These are phyloP conservation scores for Aurantiochytrium sp. DNA, from an alignment of 108 stramenopile genomes.

Conservation along the genomic window DNA sequence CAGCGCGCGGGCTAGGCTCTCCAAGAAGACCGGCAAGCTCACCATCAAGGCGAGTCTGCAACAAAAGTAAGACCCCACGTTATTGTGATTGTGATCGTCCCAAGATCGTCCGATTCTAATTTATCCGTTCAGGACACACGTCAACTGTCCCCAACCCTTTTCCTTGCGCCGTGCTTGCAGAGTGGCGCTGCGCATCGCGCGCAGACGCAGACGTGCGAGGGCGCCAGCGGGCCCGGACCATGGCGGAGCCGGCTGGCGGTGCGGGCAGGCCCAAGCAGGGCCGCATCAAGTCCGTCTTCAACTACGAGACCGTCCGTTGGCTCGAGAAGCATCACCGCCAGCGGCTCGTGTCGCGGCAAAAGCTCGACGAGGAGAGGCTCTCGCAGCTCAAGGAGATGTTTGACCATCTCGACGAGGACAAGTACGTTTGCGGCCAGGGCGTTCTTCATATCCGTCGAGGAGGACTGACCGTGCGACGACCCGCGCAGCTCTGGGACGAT, in stretches of 20 bases:
- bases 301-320: not conserved
- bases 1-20: not conserved
- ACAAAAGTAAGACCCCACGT: not conserved
- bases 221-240: too few species aligned
- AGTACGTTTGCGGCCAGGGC: slow-evolving; percentile 11
- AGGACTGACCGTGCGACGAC: not conserved
- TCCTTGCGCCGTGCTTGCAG: too few species aligned
- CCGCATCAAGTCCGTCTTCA: not conserved
- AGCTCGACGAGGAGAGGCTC: not conserved
- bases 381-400: slow-evolving; percentile 22
- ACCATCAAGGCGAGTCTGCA: not conserved
- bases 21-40: slow-evolving; percentile 25
- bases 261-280: not conserved
- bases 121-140: too few species aligned
- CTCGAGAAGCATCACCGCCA: not conserved
- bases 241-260: not conserved
- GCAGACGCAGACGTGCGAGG: too few species aligned
- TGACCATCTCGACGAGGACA: slow-evolving; percentile 25
- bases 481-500: not conserved
- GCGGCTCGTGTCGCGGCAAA: not conserved
- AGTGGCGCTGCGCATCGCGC: too few species aligned
- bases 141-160: too few species aligned
- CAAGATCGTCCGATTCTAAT: too few species aligned
- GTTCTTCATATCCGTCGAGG: too few species aligned
- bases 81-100: too few species aligned